Base-by-base conservation (phyloP, 2,329 filamentous ascomycete species). In the Penicillium sp. region DNA sequence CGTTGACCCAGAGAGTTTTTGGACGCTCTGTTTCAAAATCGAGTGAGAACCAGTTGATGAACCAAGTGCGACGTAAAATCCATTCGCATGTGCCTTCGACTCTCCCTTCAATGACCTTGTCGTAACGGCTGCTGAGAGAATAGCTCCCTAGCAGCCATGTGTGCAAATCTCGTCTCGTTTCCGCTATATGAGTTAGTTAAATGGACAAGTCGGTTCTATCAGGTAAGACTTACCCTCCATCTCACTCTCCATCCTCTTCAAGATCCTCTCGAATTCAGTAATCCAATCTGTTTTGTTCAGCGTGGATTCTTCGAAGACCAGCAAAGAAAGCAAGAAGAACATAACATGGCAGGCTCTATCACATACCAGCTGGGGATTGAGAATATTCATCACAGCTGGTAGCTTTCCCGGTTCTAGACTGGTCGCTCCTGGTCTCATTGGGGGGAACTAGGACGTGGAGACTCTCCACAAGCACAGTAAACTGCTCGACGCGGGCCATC, bases 1-100 rank as follows among this genome's bases (percentile, higher is more conserved):
- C 42, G 15, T 45, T 34, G 7, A 45, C 30, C 42, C 37, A 45
- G 11, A 41, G 42, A 6, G 38, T 3, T 13, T 45, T 45, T 1
- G 42, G 13, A 6, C 11, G 6, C 7, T 19, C 19, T 3, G n/a
- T 7, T 4, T 33, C 14, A 14, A 44, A 44, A 3, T 37, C 25
- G 5, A 33, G 17, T 1, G 37, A 38, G 2, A 30, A 16, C 42
- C 42, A 45, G n/a, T 41, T 14, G 4, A 13, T 3, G 19, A 38
- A 45, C 29, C 23, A 45, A 6, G 13, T 2, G 5, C 17, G 28
- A 9, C 11, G 14, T 7, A 45, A 7, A 4, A 37, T 17, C 38
- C 42, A 45, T 11, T 31, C 25, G 17, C 42, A 45, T 2, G 37
- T 35, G 3, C 33, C 29, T 11, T 32, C 28, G 2, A 41, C 4